Conservation (phyloP, 2,329 filamentous ascomycete genomes). For the Sporothrix dimorphospora region DNA sequence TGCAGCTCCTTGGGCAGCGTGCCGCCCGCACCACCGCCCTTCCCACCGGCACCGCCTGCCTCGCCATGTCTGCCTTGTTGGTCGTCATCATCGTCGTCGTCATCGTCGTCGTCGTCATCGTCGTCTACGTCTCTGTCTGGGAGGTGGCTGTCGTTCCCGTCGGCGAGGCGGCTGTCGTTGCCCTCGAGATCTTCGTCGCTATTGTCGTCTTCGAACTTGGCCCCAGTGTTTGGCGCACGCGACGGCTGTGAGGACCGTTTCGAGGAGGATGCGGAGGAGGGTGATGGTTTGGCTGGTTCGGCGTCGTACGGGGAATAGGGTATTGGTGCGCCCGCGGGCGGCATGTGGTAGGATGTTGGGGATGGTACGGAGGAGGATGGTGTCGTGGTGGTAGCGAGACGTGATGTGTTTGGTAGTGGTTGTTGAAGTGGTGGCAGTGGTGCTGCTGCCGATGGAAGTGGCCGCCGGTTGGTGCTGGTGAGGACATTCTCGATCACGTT, state of each 20-base stretch:
- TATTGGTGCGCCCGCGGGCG: background rate
- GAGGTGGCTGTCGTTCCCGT: background rate
- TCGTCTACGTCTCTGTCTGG: background rate
- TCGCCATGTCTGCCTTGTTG: background rate
- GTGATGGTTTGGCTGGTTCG: background rate
- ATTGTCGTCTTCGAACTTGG: constrained; percentile 13
- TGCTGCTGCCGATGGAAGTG: background rate
- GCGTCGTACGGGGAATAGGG: background rate
- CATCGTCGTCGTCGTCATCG: background rate
- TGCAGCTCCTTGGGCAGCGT: constrained; percentile 5
- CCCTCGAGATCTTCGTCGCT: background rate
- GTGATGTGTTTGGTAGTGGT: background rate
- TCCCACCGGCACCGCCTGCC: background rate
- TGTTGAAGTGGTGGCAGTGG: background rate
- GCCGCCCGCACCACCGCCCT: background rate
- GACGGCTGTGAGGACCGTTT: background rate
- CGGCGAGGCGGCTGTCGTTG: background rate
- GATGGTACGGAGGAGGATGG: background rate
- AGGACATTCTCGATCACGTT: constrained; percentile 38
- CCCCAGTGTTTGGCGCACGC: background rate
- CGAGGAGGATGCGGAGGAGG: background rate
- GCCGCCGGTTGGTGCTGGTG: background rate
- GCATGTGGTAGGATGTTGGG: background rate
- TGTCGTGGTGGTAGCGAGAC: background rate
- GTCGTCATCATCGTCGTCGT: constrained; percentile 10